Evolutionary conservation across 1,284 basidiomycete species (phyloP).

Genomic region (Caloboletus inedulis): DNA sequence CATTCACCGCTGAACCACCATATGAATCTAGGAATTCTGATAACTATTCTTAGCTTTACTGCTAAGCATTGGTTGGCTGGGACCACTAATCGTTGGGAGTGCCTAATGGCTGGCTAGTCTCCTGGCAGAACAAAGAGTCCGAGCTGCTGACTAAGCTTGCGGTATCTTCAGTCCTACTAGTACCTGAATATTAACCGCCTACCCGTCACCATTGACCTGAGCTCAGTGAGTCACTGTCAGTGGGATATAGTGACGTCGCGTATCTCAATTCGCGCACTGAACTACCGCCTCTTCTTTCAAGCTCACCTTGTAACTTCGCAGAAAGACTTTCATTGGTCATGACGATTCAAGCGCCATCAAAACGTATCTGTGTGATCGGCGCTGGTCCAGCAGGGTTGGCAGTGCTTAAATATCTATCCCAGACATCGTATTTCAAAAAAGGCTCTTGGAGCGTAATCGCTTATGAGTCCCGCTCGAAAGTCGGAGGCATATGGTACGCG

Average conservation of each 20-base stretch:
- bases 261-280: neutral
- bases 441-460: constrained; percentile 56
- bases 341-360: constrained; percentile 17
- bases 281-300: neutral
- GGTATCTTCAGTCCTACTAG: neutral
- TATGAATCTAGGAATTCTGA: neutral
- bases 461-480: constrained; percentile 60
- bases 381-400: constrained; percentile 67
- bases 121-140: neutral
- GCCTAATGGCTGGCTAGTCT: too few species aligned
- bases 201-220: neutral
- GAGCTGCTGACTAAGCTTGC: constrained; percentile 2
- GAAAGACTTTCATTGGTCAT: constrained; percentile 2
- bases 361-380: constrained; percentile 64
- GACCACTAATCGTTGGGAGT: neutral
- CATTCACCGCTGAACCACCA: neutral
- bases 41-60: neutral
- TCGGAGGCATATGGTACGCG: constrained; percentile 72
- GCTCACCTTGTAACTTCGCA: neutral
- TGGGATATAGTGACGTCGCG: neutral
- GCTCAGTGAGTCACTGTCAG: neutral
- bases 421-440: constrained; percentile 51
- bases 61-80: neutral
- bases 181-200: too few species aligned
- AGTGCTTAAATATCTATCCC: constrained; percentile 58